A percentile compares a stretch with the other conserved stretches of the same genome.
phyloP scores from a whole-genome alignment of 495 filamentous ascomycete genomes.

The Lasiosphaeria ovina region DNA sequence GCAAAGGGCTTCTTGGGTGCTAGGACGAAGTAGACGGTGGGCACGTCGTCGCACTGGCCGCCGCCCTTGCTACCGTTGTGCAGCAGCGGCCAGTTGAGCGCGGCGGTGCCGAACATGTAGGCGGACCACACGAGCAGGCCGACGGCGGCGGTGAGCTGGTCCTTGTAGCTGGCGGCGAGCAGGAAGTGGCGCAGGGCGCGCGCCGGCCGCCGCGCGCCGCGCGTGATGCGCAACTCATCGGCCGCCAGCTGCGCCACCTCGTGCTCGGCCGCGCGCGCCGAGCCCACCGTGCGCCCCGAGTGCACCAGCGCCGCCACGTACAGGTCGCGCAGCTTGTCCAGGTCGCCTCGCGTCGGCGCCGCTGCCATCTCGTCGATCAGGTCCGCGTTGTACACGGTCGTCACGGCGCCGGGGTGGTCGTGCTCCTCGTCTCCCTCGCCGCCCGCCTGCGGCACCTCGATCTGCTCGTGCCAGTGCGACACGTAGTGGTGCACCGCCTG shows the following conservation, averaged over 20 bases:
- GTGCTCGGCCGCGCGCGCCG: conserved; percentile 30
- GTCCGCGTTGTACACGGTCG: conserved; percentile 30
- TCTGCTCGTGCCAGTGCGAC: conserved; percentile 32
- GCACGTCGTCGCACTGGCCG: conserved; percentile 23
- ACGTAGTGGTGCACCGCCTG: conserved; percentile 28
- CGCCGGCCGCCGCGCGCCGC: conserved; percentile 15
- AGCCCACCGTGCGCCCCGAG: conserved; percentile 21
- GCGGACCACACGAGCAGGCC: conserved; percentile 29
- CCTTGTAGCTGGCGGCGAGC: conserved; percentile 27
- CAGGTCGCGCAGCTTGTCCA: conserved; percentile 31
- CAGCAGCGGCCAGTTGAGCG: conserved; percentile 29
- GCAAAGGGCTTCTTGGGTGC: conserved; percentile 30
- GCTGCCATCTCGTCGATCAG: conserved; percentile 30
- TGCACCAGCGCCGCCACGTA: conserved; percentile 29
- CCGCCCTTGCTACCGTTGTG: conserved; percentile 27
- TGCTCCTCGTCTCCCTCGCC: conserved; percentile 11
- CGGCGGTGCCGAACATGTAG: conserved; percentile 31
- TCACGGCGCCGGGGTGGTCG: conserved; percentile 25
- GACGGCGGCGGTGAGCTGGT: conserved; percentile 28
- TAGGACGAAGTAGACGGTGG: conserved; percentile 33
- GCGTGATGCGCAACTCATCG: conserved; percentile 27
- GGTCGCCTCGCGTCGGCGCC: conserved; percentile 28
- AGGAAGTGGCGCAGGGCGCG: conserved; percentile 27
- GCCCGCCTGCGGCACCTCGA: conserved; percentile 21
- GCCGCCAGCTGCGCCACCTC: conserved; percentile 27